Conservation (phyloP, 2,329 filamentous ascomycete species). For the Fusarium pseudonygamai region DNA sequence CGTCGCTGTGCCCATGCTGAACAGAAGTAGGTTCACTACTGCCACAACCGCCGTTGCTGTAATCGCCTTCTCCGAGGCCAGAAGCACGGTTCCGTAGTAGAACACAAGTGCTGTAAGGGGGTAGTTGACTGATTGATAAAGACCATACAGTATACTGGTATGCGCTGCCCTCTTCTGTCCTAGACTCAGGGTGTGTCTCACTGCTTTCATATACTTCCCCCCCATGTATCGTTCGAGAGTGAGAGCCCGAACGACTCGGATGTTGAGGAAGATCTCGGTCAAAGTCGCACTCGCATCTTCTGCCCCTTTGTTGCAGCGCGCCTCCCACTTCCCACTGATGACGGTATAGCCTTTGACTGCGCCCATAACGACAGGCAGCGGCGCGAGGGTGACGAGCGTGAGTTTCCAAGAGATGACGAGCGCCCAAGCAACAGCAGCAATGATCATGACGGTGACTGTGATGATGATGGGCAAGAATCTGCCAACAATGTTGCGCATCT, state of each 20-base stretch:
- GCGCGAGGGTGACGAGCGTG: conserved; percentile 77
- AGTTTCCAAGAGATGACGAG: conserved; percentile 80
- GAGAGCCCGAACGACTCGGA: conserved; percentile 80
- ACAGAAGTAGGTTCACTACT: conserved; percentile 84
- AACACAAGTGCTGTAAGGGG: conserved; percentile 83
- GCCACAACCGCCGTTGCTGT: conserved; percentile 71
- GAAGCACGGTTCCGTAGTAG: conserved; percentile 78
- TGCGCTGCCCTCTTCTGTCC: conserved; percentile 74
- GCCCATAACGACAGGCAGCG: conserved; percentile 72
- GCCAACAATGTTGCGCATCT: conserved; percentile 84
- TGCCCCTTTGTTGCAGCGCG: conserved; percentile 69
- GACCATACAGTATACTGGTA: conserved; percentile 76
- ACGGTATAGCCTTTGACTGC: conserved; percentile 72
- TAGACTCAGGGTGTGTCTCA: conserved; percentile 61
- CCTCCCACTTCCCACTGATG: conserved; percentile 78
- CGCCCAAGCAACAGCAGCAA: conserved; percentile 78
- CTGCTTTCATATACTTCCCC: conserved; percentile 66
- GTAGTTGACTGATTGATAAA: conserved; percentile 77
- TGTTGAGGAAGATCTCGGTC: conserved; percentile 79
- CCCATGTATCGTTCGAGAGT: conserved; percentile 78
- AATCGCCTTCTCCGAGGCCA: conserved; percentile 58
- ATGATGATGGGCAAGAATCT: conserved; percentile 78
- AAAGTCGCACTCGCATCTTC: conserved; percentile 66
- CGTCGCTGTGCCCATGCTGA: conserved; percentile 79
- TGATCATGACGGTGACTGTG: conserved; percentile 72